Evolutionary conservation across 2,329 filamentous ascomycete species (phyloP).

Genomic region (Macroventuria anomochaeta): DNA sequence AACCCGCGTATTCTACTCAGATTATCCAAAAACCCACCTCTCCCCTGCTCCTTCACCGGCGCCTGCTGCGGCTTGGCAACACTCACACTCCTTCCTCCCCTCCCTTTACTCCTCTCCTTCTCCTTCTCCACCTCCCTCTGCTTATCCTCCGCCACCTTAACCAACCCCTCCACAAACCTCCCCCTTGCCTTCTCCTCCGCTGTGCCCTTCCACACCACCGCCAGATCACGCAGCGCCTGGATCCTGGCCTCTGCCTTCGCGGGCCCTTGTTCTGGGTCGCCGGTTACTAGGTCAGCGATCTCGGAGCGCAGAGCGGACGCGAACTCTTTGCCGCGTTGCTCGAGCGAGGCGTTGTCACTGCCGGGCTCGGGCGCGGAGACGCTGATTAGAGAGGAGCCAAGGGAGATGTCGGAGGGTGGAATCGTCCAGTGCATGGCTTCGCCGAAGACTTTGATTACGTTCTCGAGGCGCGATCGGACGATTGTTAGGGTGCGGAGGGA

Average conservation of each 20-base stretch:
- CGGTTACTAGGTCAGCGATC: slow-evolving; percentile 70
- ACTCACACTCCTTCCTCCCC: slow-evolving; percentile 33
- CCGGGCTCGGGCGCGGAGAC: slow-evolving; percentile 84
- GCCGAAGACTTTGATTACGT: slow-evolving; percentile 89
- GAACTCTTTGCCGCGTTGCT: slow-evolving; percentile 88
- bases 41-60: slow-evolving; percentile 30
- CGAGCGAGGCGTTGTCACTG: slow-evolving; percentile 69
- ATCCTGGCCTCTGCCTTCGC: slow-evolving; percentile 77
- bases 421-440: slow-evolving; percentile 96
- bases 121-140: slow-evolving; percentile 55
- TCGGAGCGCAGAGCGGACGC: slow-evolving; percentile 73
- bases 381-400: slow-evolving; percentile 85
- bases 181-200: slow-evolving; percentile 86
- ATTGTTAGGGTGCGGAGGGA: slow-evolving; percentile 82
- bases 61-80: slow-evolving; percentile 23
- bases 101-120: slow-evolving; percentile 25
- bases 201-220: slow-evolving; percentile 91
- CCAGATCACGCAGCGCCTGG: slow-evolving; percentile 76
- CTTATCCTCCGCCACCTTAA: slow-evolving; percentile 81
- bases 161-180: slow-evolving; percentile 81
- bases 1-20: slow-evolving; percentile 47
- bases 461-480: slow-evolving; percentile 83
- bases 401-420: slow-evolving; percentile 83
- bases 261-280: slow-evolving; percentile 63
- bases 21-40: slow-evolving; percentile 49